Percentiles rank a stretch among this genome's conserved stretches.
phyloP scores from a whole-genome alignment of 2,329 filamentous ascomycete species.

The Thelonectria blattea region DNA sequence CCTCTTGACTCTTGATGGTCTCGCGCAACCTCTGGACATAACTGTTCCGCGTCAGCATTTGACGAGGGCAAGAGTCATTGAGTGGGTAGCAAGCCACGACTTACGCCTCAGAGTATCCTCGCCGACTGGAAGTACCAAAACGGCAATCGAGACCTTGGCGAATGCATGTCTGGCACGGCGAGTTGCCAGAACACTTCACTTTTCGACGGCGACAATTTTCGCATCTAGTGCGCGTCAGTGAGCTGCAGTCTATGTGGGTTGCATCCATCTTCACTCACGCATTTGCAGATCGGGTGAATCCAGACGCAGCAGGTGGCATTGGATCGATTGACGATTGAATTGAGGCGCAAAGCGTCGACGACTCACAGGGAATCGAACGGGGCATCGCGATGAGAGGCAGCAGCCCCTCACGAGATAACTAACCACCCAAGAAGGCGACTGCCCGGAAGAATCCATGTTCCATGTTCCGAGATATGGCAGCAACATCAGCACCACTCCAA shows the following conservation, averaged over 20 bases:
- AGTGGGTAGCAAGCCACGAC: not conserved
- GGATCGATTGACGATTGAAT: not conserved
- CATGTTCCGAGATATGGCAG: not conserved
- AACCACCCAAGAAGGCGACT: not conserved
- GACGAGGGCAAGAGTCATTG: not conserved
- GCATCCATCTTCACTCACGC: constrained; percentile 17
- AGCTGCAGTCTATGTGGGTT: not conserved
- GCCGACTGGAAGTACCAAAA: constrained; percentile 29
- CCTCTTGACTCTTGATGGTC: constrained; percentile 29
- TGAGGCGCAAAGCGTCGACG: not conserved
- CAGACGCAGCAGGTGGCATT: constrained; percentile 10
- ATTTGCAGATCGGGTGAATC: constrained; percentile 27
- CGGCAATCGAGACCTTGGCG: constrained; percentile 34
- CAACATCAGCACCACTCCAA: not conserved
- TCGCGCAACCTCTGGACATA: constrained; percentile 31
- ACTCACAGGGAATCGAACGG: not conserved
- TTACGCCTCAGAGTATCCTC: constrained; percentile 34
- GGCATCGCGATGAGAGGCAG: not conserved
- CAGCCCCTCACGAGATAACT: not conserved
- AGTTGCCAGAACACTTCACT: constrained; percentile 39
- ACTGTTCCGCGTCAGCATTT: constrained; percentile 10
- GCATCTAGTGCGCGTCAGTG: constrained; percentile 20
- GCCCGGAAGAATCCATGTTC: constrained; percentile 12
- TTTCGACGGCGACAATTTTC: constrained; percentile 37
- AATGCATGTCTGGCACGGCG: constrained; percentile 35